Percentiles rank a stretch among this genome's conserved stretches.
These are phyloP conservation scores for Candida morakotiae DNA, from an alignment of 805 yeast genomes.

Conservation along the genomic window DNA sequence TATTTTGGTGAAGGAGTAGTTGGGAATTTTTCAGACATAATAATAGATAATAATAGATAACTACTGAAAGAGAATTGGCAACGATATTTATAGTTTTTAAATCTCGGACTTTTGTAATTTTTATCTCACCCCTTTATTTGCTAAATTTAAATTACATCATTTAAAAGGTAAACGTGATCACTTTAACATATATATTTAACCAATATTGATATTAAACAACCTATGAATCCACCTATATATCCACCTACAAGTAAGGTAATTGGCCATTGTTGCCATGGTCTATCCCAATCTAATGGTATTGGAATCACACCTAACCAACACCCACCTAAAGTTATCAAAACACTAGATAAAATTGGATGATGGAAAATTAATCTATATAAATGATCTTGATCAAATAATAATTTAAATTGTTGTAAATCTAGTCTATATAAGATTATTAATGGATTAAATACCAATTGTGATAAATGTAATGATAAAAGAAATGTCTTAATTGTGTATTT, in stretches of 20 bases:
- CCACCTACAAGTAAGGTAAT: constrained; percentile 79
- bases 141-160: not conserved
- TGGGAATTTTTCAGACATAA: constrained; percentile 25
- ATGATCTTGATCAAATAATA: constrained; percentile 17
- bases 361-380: constrained; percentile 18
- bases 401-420: constrained; percentile 37
- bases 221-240: constrained; percentile 67
- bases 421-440: constrained; percentile 52
- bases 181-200: not conserved
- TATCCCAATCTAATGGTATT: constrained; percentile 95
- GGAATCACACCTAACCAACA: constrained; percentile 93
- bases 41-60: too few species aligned
- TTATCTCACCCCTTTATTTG: not conserved
- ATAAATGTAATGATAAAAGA: constrained; percentile 56
- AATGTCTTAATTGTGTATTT: constrained; percentile 51
- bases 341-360: constrained; percentile 24
- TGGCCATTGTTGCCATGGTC: constrained; percentile 97
- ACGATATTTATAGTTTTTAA: not conserved
- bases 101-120: not conserved
- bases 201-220: constrained; percentile 30
- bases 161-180: not conserved
- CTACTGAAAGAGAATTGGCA: too few species aligned
- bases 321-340: constrained; percentile 45
- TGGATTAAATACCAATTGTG: constrained; percentile 60
- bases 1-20: constrained; percentile 32